Evolutionary conservation across 1,284 basidiomycete species (phyloP), one percentile per base, ranked within the genome.

Genomic region (Porogramme epimiltina): DNA sequence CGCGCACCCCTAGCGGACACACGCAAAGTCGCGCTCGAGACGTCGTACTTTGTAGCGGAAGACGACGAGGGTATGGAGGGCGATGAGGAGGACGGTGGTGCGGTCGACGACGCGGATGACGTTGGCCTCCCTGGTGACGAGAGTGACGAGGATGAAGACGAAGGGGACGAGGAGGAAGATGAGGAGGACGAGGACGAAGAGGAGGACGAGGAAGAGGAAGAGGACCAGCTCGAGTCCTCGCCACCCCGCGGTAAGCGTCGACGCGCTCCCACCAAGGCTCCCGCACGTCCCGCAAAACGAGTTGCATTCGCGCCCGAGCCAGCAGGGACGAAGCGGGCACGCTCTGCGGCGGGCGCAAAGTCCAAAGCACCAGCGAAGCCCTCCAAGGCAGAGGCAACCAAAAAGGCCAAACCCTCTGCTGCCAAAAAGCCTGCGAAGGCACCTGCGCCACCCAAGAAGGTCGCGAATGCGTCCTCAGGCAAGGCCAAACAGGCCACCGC

Each of bases 21-120:
- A 34, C 75, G 90, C 53, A 75, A 77, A 31, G 66, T 76, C 33
- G 74, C 73, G 46, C 67, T 89, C 52, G 85, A 89, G 38, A 75
- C 76, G 47, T 73, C 75, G 45, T 90, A 83, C 77, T 66, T 67
- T 40, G 65, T 59, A 31, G 50, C 65, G 4, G 10, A 65, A 22
- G 63, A 64, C 11, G 62, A 64, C 42, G 66, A 54, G 3, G 69
- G 63, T 0, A 62, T 67, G 18, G 67, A 67, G 15, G 66, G 61
- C 2, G 65, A 60, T 2, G 63, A 61, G 28, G 67, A 65, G 34
- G 65, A 65, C 22, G 68, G 62, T 15, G 62, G 63, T 2, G 69
- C 66, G 34, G 68, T 67, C 5, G 73, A 69, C 18, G 70, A 69
- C 3, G 70, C 64, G 22, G 71, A 66, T 4, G 70, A 68, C 22